Evolutionary conservation across 1,284 basidiomycete species (phyloP).

Genomic region (Ceratobasidium theobromae): DNA sequence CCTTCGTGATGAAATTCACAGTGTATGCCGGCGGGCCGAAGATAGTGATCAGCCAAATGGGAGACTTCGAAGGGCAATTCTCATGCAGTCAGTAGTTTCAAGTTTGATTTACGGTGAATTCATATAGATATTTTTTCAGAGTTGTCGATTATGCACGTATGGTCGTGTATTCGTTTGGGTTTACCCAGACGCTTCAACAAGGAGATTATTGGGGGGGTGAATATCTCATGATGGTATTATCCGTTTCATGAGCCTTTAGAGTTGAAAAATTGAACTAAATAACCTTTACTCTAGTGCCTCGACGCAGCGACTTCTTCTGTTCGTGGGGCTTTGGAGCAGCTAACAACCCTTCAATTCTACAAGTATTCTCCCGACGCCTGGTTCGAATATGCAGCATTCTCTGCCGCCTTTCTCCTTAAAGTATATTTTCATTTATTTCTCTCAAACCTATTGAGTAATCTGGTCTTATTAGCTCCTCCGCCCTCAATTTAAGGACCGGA

Average conservation of each 20-base stretch:
- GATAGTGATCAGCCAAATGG: background rate
- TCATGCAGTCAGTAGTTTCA: background rate
- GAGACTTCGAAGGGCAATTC: background rate
- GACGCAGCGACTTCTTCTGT: slow-evolving; percentile 1
- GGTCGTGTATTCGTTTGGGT: slow-evolving; percentile 17
- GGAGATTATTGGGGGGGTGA: background rate
- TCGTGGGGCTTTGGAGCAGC: background rate
- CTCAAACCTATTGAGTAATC: background rate
- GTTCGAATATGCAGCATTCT: slow-evolving; percentile 25
- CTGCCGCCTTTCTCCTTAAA: slow-evolving; percentile 24
- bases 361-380: slow-evolving; percentile 24
- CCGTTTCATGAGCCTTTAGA: background rate
- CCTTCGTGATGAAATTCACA: background rate
- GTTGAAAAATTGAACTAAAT: background rate
- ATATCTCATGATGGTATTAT: background rate
- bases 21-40: background rate
- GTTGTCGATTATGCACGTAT: slow-evolving; percentile 21
- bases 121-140: background rate
- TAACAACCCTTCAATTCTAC: background rate
- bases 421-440: background rate
- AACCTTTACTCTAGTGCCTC: slow-evolving; percentile 1
- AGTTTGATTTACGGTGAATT: background rate
- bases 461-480: background rate
- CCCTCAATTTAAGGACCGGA: background rate
- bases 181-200: background rate